Conservation (phyloP, 2,329 filamentous ascomycete genomes). For the Fonsecaea pugnacius region DNA sequence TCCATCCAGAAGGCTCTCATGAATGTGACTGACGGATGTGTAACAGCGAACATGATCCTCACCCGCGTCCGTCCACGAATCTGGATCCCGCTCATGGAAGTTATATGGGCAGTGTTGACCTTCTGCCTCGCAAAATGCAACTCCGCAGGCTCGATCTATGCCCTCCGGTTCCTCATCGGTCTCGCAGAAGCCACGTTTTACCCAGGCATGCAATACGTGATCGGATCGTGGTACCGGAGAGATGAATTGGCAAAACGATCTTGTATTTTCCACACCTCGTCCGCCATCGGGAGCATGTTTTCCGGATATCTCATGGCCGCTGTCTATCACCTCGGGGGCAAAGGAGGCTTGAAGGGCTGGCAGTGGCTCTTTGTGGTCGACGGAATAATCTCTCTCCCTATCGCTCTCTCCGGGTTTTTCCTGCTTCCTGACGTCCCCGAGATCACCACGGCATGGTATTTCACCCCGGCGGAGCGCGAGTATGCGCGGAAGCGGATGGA, state of each 20-base stretch:
- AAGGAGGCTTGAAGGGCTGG: constrained; percentile 53
- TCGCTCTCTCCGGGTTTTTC: constrained; percentile 52
- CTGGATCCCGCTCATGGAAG: constrained; percentile 37
- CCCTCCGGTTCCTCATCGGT: constrained; percentile 32
- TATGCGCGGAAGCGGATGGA: constrained; percentile 57
- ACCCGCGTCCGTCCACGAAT: constrained; percentile 43
- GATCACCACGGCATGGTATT: constrained; percentile 56
- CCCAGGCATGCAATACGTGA: constrained; percentile 58
- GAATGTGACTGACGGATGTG: constrained; percentile 1
- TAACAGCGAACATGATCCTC: constrained; percentile 56
- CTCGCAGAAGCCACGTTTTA: constrained; percentile 58
- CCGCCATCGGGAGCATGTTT: constrained; percentile 50
- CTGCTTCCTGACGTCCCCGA: constrained; percentile 47
- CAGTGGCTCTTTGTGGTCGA: constrained; percentile 48
- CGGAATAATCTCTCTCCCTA: constrained; percentile 50
- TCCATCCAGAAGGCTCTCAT: not conserved
- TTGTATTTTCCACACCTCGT: constrained; percentile 58
- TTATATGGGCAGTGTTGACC: constrained; percentile 62
- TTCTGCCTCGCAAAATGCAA: constrained; percentile 58
- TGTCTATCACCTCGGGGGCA: constrained; percentile 57
- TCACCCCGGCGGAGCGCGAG: constrained; percentile 49
- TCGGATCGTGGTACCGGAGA: constrained; percentile 52
- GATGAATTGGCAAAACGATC: constrained; percentile 58
- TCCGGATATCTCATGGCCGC: constrained; percentile 61
- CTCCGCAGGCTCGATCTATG: constrained; percentile 41